These are phyloP conservation scores for Solanum chiquidenum DNA, from an alignment of 257 asterid genomes.

Conservation along the genomic window DNA sequence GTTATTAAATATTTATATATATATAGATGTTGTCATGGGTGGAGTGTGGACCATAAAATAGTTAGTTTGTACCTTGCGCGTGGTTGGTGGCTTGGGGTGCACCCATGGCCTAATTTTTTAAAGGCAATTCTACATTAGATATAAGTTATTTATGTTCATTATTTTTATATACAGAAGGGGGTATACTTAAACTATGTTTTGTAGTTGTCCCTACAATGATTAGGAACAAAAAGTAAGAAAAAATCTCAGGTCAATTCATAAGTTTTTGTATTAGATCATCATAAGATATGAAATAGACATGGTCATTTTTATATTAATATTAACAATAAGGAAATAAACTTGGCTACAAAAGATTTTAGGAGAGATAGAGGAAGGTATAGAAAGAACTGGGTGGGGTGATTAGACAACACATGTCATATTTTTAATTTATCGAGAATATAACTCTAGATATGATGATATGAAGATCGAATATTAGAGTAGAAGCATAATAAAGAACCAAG, in stretches of 20 bases:
- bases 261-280: background rate
- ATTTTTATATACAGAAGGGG: background rate
- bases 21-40: background rate
- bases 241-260: background rate
- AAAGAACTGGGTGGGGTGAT: background rate
- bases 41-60: background rate
- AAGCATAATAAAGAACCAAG: fast-evolving
- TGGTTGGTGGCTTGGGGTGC: background rate
- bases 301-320: background rate
- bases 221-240: background rate
- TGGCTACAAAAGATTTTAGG: background rate
- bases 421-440: background rate
- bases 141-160: background rate
- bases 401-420: background rate
- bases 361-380: background rate
- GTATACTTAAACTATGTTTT: background rate
- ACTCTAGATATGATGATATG: background rate
- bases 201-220: background rate
- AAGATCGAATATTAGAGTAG: background rate
- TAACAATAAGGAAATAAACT: background rate
- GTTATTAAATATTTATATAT: background rate
- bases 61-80: background rate
- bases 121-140: background rate
- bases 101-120: background rate
- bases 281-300: background rate